These are phyloP conservation scores for Xanthoconium stramineum DNA, from an alignment of 768 basidiomycete genomes.

Conservation along the genomic window DNA sequence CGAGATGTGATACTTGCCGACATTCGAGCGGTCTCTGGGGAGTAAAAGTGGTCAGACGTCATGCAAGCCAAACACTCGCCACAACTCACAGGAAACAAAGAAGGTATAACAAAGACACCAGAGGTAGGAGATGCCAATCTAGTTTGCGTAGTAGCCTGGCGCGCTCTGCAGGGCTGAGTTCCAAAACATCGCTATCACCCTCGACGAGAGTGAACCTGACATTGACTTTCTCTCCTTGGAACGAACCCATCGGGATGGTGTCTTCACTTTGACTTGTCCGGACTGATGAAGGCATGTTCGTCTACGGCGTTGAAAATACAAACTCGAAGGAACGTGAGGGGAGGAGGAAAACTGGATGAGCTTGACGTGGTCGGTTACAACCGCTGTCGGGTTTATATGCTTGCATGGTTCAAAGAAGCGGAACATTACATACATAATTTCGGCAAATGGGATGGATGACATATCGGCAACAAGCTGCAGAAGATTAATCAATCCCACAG, in stretches of 20 bases:
- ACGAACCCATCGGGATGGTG: background rate
- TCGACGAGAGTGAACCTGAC: background rate
- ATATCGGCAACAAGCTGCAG: background rate
- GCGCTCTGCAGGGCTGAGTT: constrained; percentile 18
- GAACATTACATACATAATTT: background rate
- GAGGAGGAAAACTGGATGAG: background rate
- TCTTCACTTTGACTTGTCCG: background rate
- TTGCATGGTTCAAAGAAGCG: background rate
- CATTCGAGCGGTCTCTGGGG: constrained; percentile 42
- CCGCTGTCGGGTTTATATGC: background rate
- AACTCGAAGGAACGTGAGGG: background rate
- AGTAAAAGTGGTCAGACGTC: background rate
- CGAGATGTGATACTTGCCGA: constrained; percentile 30
- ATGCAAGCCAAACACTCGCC: background rate
- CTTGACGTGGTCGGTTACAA: background rate
- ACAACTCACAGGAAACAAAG: constrained; percentile 44
- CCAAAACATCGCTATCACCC: background rate
- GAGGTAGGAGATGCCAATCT: constrained; percentile 43
- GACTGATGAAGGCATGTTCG: constrained; percentile 14
- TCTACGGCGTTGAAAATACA: background rate
- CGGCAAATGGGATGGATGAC: background rate
- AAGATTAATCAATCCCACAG: background rate
- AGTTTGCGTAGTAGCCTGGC: constrained; percentile 38
- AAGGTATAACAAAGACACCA: constrained; percentile 43
- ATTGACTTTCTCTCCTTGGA: constrained; percentile 11